Percentiles rank a stretch among this genome's conserved stretches.
phyloP scores from a whole-genome alignment of 1,139 yeast species.

The Blastobotrys capitulatus region DNA sequence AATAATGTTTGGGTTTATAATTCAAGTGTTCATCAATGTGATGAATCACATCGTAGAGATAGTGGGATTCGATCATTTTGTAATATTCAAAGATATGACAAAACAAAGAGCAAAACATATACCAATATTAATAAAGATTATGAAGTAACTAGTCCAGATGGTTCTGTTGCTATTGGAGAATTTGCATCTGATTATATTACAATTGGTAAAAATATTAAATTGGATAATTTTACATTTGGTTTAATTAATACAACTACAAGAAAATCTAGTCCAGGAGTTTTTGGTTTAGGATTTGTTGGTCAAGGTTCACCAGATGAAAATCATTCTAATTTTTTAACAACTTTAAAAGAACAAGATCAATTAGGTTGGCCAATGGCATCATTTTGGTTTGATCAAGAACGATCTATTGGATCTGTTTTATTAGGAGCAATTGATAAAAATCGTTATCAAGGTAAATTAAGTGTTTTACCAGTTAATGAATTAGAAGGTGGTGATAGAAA shows the following conservation, averaged over 20 bases:
- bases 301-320: conserved; percentile 11
- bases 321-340: conserved; percentile 20
- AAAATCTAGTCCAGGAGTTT: background rate
- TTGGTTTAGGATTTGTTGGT: conserved; percentile 18
- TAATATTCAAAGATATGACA: conserved; percentile 12
- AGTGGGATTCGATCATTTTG: conserved; percentile 7
- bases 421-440: conserved; percentile 12
- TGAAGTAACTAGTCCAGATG: conserved; percentile 16
- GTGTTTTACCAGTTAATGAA: conserved; percentile 49
- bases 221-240: conserved; percentile 19
- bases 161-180: conserved; percentile 17
- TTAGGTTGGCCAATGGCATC: background rate
- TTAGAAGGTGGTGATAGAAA: conserved; percentile 27
- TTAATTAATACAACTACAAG: conserved; percentile 16
- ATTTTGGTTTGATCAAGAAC: background rate
- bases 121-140: conserved; percentile 1
- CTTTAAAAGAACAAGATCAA: conserved; percentile 29
- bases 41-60: background rate
- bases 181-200: conserved; percentile 16
- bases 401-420: conserved; percentile 5
- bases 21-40: conserved; percentile 10
- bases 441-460: background rate
- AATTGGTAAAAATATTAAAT: conserved; percentile 9
- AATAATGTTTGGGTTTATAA: conserved; percentile 19
- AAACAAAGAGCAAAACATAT: conserved; percentile 15